Conservation (phyloP, 805 yeast species). For the Yueomyces sinensis region DNA sequence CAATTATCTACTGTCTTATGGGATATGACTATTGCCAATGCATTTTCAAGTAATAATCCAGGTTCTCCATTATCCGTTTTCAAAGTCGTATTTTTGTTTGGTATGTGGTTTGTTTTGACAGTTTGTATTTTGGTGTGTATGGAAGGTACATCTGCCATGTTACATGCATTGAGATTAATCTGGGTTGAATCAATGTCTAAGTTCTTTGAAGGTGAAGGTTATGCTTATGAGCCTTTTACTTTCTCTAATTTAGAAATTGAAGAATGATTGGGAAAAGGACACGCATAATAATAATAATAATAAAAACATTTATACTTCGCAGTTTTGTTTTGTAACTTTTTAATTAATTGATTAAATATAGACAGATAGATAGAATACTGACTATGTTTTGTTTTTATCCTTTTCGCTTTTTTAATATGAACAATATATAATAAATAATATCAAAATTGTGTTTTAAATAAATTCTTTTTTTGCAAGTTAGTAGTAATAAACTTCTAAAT, state of each 20-base stretch:
- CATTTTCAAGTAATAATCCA: conserved; percentile 41
- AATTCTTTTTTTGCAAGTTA: too few relatives aligned
- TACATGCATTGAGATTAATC: conserved; percentile 94
- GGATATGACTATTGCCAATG: conserved; percentile 83
- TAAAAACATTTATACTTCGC: too few relatives aligned
- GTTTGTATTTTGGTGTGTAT: conserved; percentile 83
- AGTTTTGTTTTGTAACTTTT: too few relatives aligned
- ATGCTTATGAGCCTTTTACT: conserved; percentile 77
- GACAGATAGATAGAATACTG: too few relatives aligned
- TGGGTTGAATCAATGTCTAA: conserved; percentile 99
- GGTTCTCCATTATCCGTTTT: conserved; percentile 52
- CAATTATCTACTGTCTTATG: conserved; percentile 91
- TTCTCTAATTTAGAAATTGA: conserved; percentile 24
- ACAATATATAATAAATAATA: too few relatives aligned
- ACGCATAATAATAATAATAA: too few relatives aligned
- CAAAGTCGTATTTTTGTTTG: conserved; percentile 70
- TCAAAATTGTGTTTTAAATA: too few relatives aligned
- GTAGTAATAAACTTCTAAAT: too few relatives aligned
- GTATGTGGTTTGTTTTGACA: conserved; percentile 89
- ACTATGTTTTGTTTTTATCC: too few relatives aligned
- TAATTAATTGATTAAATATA: too few relatives aligned
- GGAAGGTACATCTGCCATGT: conserved; percentile 99
- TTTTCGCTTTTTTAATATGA: too few relatives aligned
- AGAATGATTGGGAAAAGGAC: too few relatives aligned
- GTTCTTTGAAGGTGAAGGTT: conserved; percentile 94